These are phyloP conservation scores for Penicillium herquei DNA, from an alignment of 495 filamentous ascomycete genomes.

Conservation along the genomic window DNA sequence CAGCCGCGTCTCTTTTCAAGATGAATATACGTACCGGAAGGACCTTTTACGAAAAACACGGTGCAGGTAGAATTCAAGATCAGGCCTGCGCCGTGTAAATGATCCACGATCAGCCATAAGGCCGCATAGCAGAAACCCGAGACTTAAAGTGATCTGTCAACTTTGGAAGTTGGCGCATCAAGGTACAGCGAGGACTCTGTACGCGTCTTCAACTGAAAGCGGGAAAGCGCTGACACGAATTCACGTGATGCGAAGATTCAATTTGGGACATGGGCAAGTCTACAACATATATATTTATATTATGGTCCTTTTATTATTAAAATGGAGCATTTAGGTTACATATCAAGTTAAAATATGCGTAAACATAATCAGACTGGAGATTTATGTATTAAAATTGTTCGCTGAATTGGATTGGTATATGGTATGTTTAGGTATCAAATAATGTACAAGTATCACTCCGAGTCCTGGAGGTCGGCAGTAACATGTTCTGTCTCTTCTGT, in stretches of 20 bases:
- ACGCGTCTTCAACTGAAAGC: neutral
- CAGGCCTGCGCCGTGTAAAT: constrained; percentile 39
- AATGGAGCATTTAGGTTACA: too few relatives aligned
- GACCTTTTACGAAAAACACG: constrained; percentile 74
- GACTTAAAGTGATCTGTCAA: neutral
- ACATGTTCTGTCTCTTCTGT: too few relatives aligned
- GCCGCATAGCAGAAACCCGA: constrained; percentile 18
- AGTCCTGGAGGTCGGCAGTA: too few relatives aligned
- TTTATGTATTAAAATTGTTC: constrained; percentile 6
- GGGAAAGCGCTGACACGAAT: neutral
- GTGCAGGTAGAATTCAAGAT: constrained; percentile 83
- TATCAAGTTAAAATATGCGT: too few relatives aligned
- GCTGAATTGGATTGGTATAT: constrained; percentile 28
- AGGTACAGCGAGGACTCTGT: neutral
- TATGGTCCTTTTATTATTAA: too few relatives aligned
- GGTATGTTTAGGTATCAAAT: constrained; percentile 15
- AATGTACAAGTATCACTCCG: constrained; percentile 34
- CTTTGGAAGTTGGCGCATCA: too few relatives aligned
- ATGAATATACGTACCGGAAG: constrained; percentile 59
- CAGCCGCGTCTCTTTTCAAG: neutral
- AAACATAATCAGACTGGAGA: neutral
- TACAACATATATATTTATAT: too few relatives aligned
- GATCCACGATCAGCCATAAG: constrained; percentile 24
- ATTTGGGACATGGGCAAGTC: neutral
- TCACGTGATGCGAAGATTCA: neutral